Base-by-base conservation (phyloP, 371 early-diverging fungal species). In the Phascolomyces articulosus region DNA sequence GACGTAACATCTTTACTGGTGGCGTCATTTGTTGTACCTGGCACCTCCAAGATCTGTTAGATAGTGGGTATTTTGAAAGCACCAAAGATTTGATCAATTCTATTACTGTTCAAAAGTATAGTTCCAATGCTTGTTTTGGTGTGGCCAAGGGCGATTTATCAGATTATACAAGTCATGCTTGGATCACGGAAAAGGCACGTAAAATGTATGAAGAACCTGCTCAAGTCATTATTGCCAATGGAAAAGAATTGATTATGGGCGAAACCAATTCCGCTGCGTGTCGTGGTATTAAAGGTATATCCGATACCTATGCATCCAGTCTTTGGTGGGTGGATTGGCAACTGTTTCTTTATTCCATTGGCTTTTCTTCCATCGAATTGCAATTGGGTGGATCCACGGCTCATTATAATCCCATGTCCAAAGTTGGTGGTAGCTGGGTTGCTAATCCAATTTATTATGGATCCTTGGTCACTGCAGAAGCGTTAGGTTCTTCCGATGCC, bases 261-360 rank as follows among this genome's bases (percentile, higher is more conserved):
- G 65, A 65, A 58, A 65, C 65, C 18, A 65, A 65, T n/a, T 58
- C 65, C 4, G 65, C 65, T 6, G 65, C 65, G 4, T 65, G 65
- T 58, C 58, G 65, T 2, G 65, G 65, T 59, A 47, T 65, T 18
- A 40, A 49, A 16, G 59, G 59, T 11, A 58, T 65, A 18, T 58
- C 58, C 16, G 65, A 65, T 40, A 65, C 65, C 8, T 65, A 24
- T 28, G 59, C 58, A 0, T 65, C 65, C 6, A 40, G 59, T 2
- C 54, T 65, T 4, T 65, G 65, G 65, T 49, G 58, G 26, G 59
- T 65, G 15, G 66, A 66, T 18, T 66, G 62, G 61, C 56, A 60
- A n/a, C 13, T 66, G 31, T 56, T 60, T 24, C 55, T 66, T 27
- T 59, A 51, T 20, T 66, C 66, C 16, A 26, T 66, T 40, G 57